phyloP scores from a whole-genome alignment of 805 yeast genomes.

The Ogataea nitratoaversa region DNA sequence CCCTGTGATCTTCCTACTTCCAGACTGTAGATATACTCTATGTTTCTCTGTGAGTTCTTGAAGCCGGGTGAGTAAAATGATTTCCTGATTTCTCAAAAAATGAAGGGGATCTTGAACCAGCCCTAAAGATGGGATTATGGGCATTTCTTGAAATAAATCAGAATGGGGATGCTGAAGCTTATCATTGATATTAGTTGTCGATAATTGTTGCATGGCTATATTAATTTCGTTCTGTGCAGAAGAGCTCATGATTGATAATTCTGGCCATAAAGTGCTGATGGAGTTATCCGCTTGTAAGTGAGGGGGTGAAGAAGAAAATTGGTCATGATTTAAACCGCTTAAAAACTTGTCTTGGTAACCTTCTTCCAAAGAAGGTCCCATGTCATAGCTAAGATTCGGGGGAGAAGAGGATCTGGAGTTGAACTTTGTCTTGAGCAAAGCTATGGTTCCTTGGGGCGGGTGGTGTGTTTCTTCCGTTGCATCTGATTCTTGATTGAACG shows the following conservation, averaged over 20 bases:
- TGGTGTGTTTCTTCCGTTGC: background rate
- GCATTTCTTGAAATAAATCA: conserved; percentile 4
- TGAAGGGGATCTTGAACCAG: conserved; percentile 29
- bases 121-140: conserved; percentile 19
- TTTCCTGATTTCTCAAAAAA: conserved; percentile 31
- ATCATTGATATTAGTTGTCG: too few relatives aligned
- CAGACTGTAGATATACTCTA: conserved; percentile 26
- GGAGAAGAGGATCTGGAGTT: background rate
- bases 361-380: conserved; percentile 21
- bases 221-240: conserved; percentile 9
- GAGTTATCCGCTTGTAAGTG: conserved; percentile 4
- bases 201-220: conserved; percentile 1
- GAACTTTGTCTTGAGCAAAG: background rate
- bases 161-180: too few relatives aligned
- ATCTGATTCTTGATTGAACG: conserved; percentile 1
- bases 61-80: conserved; percentile 22
- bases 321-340: background rate
- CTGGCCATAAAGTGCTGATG: conserved; percentile 9
- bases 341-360: conserved; percentile 13
- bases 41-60: conserved; percentile 26
- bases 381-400: conserved; percentile 8
- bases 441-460: background rate
- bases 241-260: conserved; percentile 7
- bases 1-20: conserved; percentile 31
- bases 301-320: conserved; percentile 2